Conservation (phyloP, 345 rosid genomes). For the Orychophragmus violaceus region DNA sequence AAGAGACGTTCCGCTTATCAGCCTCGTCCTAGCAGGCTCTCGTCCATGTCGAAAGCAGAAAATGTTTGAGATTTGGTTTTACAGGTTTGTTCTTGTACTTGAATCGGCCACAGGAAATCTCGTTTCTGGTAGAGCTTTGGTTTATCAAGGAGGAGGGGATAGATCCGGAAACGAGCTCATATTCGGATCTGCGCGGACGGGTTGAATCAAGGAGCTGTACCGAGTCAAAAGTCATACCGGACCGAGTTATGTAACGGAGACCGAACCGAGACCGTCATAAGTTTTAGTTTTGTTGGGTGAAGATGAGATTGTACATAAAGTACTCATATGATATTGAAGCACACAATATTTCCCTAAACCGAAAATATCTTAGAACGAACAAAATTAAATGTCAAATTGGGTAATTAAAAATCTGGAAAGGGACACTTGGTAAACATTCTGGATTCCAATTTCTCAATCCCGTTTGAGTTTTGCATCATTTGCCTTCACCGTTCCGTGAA, state of each 20-base stretch:
- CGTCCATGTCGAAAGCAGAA: conserved; percentile 54
- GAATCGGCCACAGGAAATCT: conserved; percentile 1
- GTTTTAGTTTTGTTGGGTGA: conserved; percentile 32
- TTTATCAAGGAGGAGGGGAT: not conserved
- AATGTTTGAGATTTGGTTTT: conserved; percentile 7
- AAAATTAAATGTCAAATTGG: not conserved
- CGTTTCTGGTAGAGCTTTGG: conserved; percentile 20
- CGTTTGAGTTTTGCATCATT: conserved; percentile 23
- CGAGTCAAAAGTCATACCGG: conserved; percentile 10
- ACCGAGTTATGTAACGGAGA: conserved; percentile 29
- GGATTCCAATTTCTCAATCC: not conserved
- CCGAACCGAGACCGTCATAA: conserved; percentile 1
- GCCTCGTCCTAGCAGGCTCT: conserved; percentile 66
- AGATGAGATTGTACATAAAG: conserved; percentile 44
- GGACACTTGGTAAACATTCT: not conserved
- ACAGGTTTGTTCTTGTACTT: conserved; percentile 32
- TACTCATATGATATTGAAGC: conserved; percentile 40
- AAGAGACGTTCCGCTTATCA: conserved; percentile 55
- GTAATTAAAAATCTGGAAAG: conserved; percentile 4
- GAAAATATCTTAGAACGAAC: not conserved
- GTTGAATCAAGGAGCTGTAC: not conserved
- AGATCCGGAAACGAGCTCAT: not conserved
- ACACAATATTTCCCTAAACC: conserved; percentile 23
- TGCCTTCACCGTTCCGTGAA: conserved; percentile 21
- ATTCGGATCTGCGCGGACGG: not conserved